Base-by-base conservation (phyloP, 2,329 filamentous ascomycete species). In the Penicillium sp. region DNA sequence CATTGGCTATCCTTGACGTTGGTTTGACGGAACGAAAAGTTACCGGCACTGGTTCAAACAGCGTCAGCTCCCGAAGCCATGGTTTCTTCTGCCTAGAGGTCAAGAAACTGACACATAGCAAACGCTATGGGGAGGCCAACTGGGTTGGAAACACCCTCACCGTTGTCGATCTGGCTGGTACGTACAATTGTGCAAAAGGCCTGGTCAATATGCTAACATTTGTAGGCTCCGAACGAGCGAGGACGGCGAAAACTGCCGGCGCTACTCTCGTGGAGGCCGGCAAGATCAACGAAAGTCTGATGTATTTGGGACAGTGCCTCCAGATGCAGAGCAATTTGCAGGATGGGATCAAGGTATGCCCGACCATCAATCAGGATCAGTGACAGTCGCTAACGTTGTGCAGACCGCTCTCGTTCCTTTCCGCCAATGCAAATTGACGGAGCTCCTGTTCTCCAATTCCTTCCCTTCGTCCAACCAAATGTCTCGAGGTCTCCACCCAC, bases 221-320 rank as follows among this genome's bases (percentile, higher is more conserved):
- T 4, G 2, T 54, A 80, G 81, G 81, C 13, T 97, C 94, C 55
- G 94, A 99, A 73, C 85, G 94, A 54, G 92, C 92, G 14, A 83
- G 92, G 54, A 91, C 94, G 57, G 92, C 94, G 24, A 96, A 96
- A 78, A 97, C 94, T 0, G 89, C 91, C 0, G 94, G 94, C 11
- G 86, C 90, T 4, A 96, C 92, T 0, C 81, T 99, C 13, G 92
- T 89, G 0, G 94, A 99, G 75, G 94, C 92, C 31, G 94, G 94
- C 47, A 97, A 97, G 75, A 99, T 99, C 69, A 99, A 99, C 66
- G 92, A 96, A 72, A 95, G 90, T 66, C 76, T 99, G 67, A 99
- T 99, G 94, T 97, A 96, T 69, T 81, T 99, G 1, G 94, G 94
- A 0, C 94, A 97, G 67, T 99, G 94, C 68, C 81, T 99, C 63